Conservation (phyloP, 2,329 filamentous ascomycete species). For the Aspergillus sp. region DNA sequence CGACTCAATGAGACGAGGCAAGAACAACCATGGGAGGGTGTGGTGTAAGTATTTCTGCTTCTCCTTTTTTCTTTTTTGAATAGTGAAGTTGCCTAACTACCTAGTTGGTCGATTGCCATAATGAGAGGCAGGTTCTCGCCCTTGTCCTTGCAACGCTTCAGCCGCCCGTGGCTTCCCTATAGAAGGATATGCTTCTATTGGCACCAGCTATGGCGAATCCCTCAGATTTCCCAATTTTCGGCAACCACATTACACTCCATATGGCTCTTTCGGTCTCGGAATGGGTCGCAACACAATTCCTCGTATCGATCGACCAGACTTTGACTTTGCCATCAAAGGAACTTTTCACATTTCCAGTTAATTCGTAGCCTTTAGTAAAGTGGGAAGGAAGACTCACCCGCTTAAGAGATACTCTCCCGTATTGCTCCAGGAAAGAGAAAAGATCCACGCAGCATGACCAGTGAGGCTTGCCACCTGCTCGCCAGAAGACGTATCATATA, state of each 20-base stretch:
- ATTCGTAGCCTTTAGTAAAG: neutral
- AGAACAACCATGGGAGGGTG: too few species aligned
- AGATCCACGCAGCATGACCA: conserved; percentile 83
- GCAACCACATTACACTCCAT: conserved; percentile 83
- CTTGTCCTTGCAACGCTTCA: conserved; percentile 28
- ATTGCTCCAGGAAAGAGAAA: conserved; percentile 87
- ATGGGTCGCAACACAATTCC: conserved; percentile 86
- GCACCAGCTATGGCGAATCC: conserved; percentile 80
- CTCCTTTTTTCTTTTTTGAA: too few species aligned
- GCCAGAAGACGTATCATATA: conserved; percentile 90
- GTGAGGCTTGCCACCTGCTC: conserved; percentile 86
- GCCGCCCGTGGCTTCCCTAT: conserved; percentile 75
- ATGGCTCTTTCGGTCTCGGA: conserved; percentile 83
- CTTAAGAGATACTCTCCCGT: conserved; percentile 90
- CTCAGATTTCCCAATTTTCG: conserved; percentile 61
- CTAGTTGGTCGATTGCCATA: too few species aligned
- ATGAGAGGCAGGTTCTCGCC: neutral
- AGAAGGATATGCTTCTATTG: conserved; percentile 74
- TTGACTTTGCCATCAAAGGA: conserved; percentile 93
- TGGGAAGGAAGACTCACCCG: conserved; percentile 51
- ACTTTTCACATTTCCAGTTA: conserved; percentile 33
- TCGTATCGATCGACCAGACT: conserved; percentile 87
- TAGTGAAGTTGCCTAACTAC: too few species aligned
- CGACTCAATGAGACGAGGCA: too few species aligned
- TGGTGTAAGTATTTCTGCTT: too few species aligned